These are phyloP conservation scores for Daldinia loculata DNA, from an alignment of 495 filamentous ascomycete species.

Conservation along the genomic window DNA sequence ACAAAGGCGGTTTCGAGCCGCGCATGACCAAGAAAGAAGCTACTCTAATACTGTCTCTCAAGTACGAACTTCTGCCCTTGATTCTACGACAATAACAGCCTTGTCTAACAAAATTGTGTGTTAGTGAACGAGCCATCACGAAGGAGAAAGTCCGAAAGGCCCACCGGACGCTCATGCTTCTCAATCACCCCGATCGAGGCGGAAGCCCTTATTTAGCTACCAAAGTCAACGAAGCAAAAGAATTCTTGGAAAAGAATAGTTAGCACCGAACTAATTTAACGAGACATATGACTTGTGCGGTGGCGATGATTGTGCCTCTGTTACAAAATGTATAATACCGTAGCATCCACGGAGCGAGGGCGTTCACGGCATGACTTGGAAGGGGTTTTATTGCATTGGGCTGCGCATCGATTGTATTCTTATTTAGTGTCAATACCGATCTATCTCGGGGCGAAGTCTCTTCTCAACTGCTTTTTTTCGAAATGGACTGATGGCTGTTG, in stretches of 20 bases:
- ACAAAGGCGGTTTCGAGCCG: slow-evolving; percentile 96
- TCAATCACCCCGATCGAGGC: slow-evolving; percentile 97
- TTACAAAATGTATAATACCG: slow-evolving; percentile 34
- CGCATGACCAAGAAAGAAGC: slow-evolving; percentile 94
- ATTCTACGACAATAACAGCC: not conserved
- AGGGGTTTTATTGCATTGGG: slow-evolving; percentile 23
- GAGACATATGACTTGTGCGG: not conserved
- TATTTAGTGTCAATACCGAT: slow-evolving; percentile 15
- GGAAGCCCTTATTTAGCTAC: slow-evolving; percentile 96
- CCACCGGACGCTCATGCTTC: slow-evolving; percentile 93
- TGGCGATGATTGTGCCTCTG: not conserved
- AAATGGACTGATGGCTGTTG: not conserved
- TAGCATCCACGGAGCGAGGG: slow-evolving; percentile 47
- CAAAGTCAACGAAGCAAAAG: slow-evolving; percentile 98
- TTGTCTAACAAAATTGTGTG: slow-evolving; percentile 14
- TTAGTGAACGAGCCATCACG: slow-evolving; percentile 81
- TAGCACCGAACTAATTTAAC: slow-evolving; percentile 15
- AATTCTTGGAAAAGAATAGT: slow-evolving; percentile 83
- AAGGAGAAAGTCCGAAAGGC: slow-evolving; percentile 96
- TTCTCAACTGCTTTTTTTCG: slow-evolving; percentile 24
- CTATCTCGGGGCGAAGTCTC: slow-evolving; percentile 33
- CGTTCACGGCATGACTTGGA: slow-evolving; percentile 38
- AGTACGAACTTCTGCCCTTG: slow-evolving; percentile 64
- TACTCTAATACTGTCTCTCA: slow-evolving; percentile 86
- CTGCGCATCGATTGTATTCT: slow-evolving; percentile 16